Conservation (phyloP, 768 basidiomycete species). For the Russula virescens region DNA sequence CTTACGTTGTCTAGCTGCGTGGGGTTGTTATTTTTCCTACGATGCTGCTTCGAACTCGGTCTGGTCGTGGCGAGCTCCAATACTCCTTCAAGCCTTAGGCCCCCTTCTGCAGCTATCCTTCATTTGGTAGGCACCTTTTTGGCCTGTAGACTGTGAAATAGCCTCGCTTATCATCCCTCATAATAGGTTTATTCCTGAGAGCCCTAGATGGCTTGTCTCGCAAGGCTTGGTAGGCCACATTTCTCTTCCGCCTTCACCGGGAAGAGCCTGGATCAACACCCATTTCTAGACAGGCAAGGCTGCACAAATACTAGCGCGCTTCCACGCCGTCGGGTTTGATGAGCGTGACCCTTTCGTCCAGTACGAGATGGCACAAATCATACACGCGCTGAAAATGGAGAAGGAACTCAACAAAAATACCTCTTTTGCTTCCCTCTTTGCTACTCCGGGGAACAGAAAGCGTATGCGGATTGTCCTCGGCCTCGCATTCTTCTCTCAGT, state of each 20-base stretch:
- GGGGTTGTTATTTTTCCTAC: conserved; percentile 44
- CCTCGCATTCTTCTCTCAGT: conserved; percentile 67
- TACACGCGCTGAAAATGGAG: conserved; percentile 60
- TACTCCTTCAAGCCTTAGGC: conserved; percentile 53
- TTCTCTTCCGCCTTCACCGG: background rate
- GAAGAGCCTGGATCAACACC: background rate
- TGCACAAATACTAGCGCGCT: conserved; percentile 55
- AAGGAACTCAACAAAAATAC: conserved; percentile 45
- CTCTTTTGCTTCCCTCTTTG: conserved; percentile 48
- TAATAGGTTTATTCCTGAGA: conserved; percentile 58
- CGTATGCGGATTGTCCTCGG: conserved; percentile 63
- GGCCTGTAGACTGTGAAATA: background rate
- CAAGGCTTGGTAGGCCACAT: conserved; percentile 46
- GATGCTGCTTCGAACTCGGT: conserved; percentile 30
- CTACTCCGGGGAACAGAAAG: conserved; percentile 60
- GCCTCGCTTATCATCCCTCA: background rate
- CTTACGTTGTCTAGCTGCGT: conserved; percentile 33
- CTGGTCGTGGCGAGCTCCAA: conserved; percentile 66
- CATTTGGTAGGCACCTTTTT: conserved; percentile 39
- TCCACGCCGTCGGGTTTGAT: conserved; percentile 60
- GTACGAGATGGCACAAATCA: conserved; percentile 58
- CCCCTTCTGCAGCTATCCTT: conserved; percentile 51
- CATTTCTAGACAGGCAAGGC: conserved; percentile 49
- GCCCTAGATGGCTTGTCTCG: conserved; percentile 60
- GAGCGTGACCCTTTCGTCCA: conserved; percentile 52